phyloP scores from a whole-genome alignment of 1,284 basidiomycete species.

The Cryptococcus amylolentus region DNA sequence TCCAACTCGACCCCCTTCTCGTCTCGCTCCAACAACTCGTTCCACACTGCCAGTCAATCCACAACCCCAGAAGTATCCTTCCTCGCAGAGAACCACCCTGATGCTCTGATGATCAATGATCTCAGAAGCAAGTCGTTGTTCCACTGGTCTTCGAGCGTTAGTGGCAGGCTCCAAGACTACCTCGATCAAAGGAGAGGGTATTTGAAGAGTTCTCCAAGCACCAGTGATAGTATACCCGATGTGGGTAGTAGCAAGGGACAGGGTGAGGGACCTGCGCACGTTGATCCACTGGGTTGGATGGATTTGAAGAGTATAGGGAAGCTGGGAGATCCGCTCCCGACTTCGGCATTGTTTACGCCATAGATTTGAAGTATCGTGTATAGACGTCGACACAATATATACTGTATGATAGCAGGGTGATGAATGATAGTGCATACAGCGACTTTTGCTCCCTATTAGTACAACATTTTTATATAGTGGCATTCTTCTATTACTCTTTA shows the following conservation, averaged over 20 bases:
- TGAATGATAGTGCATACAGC: too few relatives aligned
- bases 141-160: too few relatives aligned
- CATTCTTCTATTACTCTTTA: too few relatives aligned
- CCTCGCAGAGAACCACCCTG: slow-evolving; percentile 4
- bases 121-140: background rate
- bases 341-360: too few relatives aligned
- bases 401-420: too few relatives aligned
- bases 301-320: background rate
- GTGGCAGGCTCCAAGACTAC: background rate
- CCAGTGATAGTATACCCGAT: background rate
- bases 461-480: too few relatives aligned
- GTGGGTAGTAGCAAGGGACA: background rate
- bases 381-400: too few relatives aligned
- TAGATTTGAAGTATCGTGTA: too few relatives aligned
- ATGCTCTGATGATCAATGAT: slow-evolving; percentile 3
- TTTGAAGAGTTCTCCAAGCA: background rate
- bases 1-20: background rate
- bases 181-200: slow-evolving; percentile 8
- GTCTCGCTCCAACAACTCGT: too few relatives aligned
- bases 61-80: background rate
- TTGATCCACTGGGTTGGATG: slow-evolving; percentile 5
- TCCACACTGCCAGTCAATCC: too few relatives aligned
- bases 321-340: too few relatives aligned
- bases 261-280: slow-evolving; percentile 3
- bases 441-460: too few relatives aligned